phyloP scores from a whole-genome alignment of 306 rosid species.

The Astragalus glycyphyllos region DNA sequence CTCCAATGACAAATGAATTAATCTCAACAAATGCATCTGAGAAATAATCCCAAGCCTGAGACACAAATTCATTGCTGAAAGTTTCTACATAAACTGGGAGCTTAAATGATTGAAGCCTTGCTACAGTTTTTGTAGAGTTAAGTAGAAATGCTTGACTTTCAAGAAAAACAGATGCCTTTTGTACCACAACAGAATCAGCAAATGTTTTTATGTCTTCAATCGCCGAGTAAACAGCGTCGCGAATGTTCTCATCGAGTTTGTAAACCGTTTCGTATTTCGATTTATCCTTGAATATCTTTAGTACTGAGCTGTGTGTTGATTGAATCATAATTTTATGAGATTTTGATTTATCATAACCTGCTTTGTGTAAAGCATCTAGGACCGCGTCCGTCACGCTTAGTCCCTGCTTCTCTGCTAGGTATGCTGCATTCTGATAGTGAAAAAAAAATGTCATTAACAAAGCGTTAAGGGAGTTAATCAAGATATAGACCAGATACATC shows the following conservation, averaged over 20 bases:
- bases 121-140: conserved; percentile 50
- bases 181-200: conserved; percentile 74
- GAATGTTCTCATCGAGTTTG: conserved; percentile 56
- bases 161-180: conserved; percentile 66
- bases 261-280: conserved; percentile 69
- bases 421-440: conserved; percentile 73
- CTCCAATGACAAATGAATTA: conserved; percentile 62
- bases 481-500: no score
- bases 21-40: conserved; percentile 84
- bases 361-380: conserved; percentile 54
- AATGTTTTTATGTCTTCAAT: conserved; percentile 66
- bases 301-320: conserved; percentile 71
- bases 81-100: conserved; percentile 73
- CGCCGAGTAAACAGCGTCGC: conserved; percentile 50
- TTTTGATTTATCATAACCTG: conserved; percentile 60
- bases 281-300: conserved; percentile 59
- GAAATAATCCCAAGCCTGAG: conserved; percentile 97
- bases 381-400: conserved; percentile 62
- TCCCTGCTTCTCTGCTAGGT: conserved; percentile 56
- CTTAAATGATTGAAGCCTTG: conserved; percentile 51
- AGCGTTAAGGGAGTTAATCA: conserved; percentile 1
- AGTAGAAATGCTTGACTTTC: conserved; percentile 46
- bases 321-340: conserved; percentile 68
- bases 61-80: conserved; percentile 88
- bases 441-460: conserved; percentile 25